Evolutionary conservation across 1,284 basidiomycete species (phyloP), one percentile per base, ranked within the genome.

Genomic region (Trichosporon inkin): DNA sequence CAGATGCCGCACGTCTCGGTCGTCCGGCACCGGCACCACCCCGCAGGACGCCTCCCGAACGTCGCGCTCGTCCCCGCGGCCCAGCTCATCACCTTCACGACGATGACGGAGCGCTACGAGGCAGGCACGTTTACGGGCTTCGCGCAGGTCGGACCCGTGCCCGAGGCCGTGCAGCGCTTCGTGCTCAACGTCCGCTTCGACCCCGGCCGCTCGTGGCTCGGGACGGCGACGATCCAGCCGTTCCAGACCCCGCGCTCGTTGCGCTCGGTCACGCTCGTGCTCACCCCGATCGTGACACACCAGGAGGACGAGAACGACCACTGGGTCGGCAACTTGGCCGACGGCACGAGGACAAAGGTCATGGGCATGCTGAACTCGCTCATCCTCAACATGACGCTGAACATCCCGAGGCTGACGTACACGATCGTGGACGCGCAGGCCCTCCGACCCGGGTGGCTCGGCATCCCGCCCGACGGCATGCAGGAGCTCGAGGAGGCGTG

Each of bases 201-300:
- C 57, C 62, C 62, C 6, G 54, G 59, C 6, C 41, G 59, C 16
- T 36, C 32, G 24, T 64, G 62, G 62, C 55, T 64, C 39, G 44
- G 59, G 19, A 55, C 52, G 22, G 62, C 59, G 17, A 28, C 24
- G 22, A 24, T 64, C 6, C 35, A 39, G 38, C 58, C 53, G 6
- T 44, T 56, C 10, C n/a, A 44, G 17, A 22, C 51, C 0, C 62
- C 62, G 10, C 4, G 19, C n/a, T 36, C 24, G 3, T 51, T 61
- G 6, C n/a, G 11, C 1, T n/a, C 32, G 14, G 39, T 60, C n/a
- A 44, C 51, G 14, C 19, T 63, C 11, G 32, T 63, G 14, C 57
- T 63, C 6, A 63, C 62, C 7, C 54, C 57, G 34, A 63, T 58
- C 53, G 56, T 54, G 47, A 60, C 58, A 10, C 62, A 63, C 22